Conservation (phyloP, 108 stramenopile species). For the Nitzschia putrida region DNA sequence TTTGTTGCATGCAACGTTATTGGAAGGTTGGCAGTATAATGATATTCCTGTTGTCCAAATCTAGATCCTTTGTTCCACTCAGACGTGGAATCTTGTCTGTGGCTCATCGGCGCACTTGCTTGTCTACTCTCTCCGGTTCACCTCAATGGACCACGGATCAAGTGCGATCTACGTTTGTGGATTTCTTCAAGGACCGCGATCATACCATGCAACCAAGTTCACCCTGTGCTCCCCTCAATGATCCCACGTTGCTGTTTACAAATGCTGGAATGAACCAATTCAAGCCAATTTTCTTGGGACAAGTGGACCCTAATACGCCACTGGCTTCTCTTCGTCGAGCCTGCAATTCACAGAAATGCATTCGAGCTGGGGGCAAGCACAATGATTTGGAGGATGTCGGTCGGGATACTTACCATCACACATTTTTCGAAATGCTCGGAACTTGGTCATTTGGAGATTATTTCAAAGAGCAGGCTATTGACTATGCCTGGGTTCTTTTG, state of each 20-base stretch:
- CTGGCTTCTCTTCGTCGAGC: constrained; percentile 82
- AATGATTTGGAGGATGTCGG: constrained; percentile 99
- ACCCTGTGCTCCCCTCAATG: constrained; percentile 90
- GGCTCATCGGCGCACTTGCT: too few relatives aligned
- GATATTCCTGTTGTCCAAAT: background rate
- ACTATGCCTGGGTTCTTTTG: constrained; percentile 93
- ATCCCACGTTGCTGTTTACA: constrained; percentile 98
- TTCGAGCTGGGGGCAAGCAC: constrained; percentile 99
- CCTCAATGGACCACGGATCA: constrained; percentile 86
- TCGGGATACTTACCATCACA: constrained; percentile 98
- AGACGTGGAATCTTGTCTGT: background rate
- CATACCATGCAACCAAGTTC: constrained; percentile 82
- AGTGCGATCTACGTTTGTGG: constrained; percentile 92
- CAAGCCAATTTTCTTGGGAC: constrained; percentile 98
- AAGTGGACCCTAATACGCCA: constrained; percentile 75
- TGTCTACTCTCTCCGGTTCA: too few relatives aligned
- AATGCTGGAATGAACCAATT: constrained; percentile 99
- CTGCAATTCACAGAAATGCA: constrained; percentile 97
- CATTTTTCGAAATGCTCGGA: constrained; percentile 99
- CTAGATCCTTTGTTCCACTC: constrained; percentile 2
- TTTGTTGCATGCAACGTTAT: too few relatives aligned
- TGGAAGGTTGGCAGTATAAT: too few relatives aligned
- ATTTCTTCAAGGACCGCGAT: constrained; percentile 80
- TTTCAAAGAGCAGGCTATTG: constrained; percentile 95
- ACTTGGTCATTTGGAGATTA: constrained; percentile 96